phyloP scores from a whole-genome alignment of 1,139 yeast genomes.

The Saccharomyces hybrid region DNA sequence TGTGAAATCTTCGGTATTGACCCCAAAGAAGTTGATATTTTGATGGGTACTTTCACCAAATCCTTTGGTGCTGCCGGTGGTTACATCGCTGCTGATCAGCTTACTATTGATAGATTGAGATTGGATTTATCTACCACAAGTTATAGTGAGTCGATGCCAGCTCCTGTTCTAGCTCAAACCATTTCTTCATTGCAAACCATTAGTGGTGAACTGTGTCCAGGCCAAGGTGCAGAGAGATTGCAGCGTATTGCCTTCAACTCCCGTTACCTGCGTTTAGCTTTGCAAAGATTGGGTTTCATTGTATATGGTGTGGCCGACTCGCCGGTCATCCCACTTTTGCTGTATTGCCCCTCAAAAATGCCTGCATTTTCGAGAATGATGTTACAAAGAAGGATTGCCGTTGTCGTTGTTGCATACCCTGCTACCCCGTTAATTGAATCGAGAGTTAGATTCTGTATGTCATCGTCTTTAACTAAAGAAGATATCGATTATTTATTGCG shows the following conservation, averaged over 20 bases:
- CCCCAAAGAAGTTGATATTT: conserved; percentile 67
- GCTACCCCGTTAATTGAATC: conserved; percentile 91
- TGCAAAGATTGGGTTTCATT: conserved; percentile 86
- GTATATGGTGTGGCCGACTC: conserved; percentile 94
- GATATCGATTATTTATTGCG: conserved; percentile 78
- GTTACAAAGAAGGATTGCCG: conserved; percentile 75
- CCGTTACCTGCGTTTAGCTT: conserved; percentile 81
- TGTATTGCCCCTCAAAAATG: conserved; percentile 90
- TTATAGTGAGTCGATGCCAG: conserved; percentile 81
- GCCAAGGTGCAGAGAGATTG: conserved; percentile 87
- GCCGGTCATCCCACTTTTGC: conserved; percentile 84
- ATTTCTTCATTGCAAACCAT: conserved; percentile 72
- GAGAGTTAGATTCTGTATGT: conserved; percentile 87
- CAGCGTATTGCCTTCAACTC: conserved; percentile 94
- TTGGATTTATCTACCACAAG: conserved; percentile 62
- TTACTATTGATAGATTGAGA: conserved; percentile 65
- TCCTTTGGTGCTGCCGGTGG: conserved; percentile 99
- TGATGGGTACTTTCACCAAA: conserved; percentile 97
- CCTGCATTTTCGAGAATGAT: conserved; percentile 82
- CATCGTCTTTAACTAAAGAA: conserved; percentile 85
- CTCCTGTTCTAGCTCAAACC: conserved; percentile 87
- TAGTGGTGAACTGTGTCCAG: conserved; percentile 75
- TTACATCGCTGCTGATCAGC: conserved; percentile 69
- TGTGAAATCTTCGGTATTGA: conserved; percentile 85
- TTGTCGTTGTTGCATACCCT: conserved; percentile 95